Base-by-base conservation (phyloP, 2,329 filamentous ascomycete genomes). In the Colletotrichum karsti region DNA sequence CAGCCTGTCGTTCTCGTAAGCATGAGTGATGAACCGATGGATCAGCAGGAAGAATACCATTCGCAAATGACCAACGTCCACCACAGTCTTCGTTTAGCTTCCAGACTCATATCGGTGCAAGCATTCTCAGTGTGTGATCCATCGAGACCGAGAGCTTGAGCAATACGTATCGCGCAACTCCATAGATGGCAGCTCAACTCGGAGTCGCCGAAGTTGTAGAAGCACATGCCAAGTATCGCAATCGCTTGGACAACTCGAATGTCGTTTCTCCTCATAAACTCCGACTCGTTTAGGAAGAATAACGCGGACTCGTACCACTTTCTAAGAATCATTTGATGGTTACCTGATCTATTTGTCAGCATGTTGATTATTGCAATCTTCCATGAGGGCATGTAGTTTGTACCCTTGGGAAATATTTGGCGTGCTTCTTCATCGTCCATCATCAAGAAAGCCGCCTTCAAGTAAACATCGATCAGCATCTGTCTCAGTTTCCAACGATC, bases 171-270 rank as follows among this genome's bases (percentile, higher is more conserved):
- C 15, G 63, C 71, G 41, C 57, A 70, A 26, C 54, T 67, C 63
- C 71, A 69, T 18, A 72, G n/a, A 51, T 59, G 60, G 6, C 28
- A 26, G n/a, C 62, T 39, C 3, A 72, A 37, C 2, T 60, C 56
- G 10, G 59, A 33, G 42, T 71, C 70, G 2, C 70, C 71, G 20
- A 71, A 63, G 33, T 63, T 70, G 44, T 58, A 51, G 30, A 72
- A 72, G 33, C 62, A 61, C 33, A 72, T 72, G 26, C 70, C 69
- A 8, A 72, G 62, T 6, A 72, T 69, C 10, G 71, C 71, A 39
- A 72, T 59, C 5, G 71, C 54, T 56, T 72, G 71, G 5, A 72
- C 57, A 35, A 48, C 62, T 15, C 51, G 48, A 10, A 72, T 28
- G 18, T 69, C 30, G 8, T 20, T 35, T 15, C 28, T 53, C 35